A percentile compares a stretch with the other conserved stretches of the same genome.
These are phyloP conservation scores for Lentinula sp. DNA, from an alignment of 768 basidiomycete genomes.

Conservation along the genomic window DNA sequence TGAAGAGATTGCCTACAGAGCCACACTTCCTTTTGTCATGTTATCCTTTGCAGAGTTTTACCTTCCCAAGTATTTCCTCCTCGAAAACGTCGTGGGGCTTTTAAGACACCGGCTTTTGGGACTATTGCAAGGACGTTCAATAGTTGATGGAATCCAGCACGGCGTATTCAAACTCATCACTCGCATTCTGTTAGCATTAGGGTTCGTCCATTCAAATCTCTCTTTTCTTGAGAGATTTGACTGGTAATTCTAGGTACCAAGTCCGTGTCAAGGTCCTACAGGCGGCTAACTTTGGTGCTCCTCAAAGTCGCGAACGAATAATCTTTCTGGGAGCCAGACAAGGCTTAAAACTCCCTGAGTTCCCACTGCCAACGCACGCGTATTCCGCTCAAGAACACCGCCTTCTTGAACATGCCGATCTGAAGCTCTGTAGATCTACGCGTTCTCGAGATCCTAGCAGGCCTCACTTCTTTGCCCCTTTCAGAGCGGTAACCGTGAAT, in stretches of 20 bases:
- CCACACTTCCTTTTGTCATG: slow-evolving; percentile 64
- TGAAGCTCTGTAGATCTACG: slow-evolving; percentile 30
- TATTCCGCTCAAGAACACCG: slow-evolving; percentile 28
- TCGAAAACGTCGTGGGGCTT: slow-evolving; percentile 71
- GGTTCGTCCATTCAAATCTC: slow-evolving; percentile 32
- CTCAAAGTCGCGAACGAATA: slow-evolving; percentile 60
- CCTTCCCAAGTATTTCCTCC: slow-evolving; percentile 52
- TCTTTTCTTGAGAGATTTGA: not conserved
- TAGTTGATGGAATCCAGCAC: slow-evolving; percentile 35
- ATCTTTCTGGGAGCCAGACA: slow-evolving; percentile 65
- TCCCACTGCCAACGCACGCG: slow-evolving; percentile 59
- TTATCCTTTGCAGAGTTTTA: slow-evolving; percentile 64
- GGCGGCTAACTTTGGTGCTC: slow-evolving; percentile 66
- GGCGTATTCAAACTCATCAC: slow-evolving; percentile 66
- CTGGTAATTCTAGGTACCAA: slow-evolving; percentile 46
- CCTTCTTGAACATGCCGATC: slow-evolving; percentile 36
- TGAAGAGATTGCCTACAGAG: slow-evolving; percentile 26
- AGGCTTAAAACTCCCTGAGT: slow-evolving; percentile 50
- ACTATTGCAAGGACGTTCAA: slow-evolving; percentile 18
- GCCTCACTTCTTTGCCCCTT: slow-evolving; percentile 52
- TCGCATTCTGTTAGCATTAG: slow-evolving; percentile 53
- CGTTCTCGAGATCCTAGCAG: slow-evolving; percentile 31
- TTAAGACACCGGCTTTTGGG: slow-evolving; percentile 43
- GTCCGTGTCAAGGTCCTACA: slow-evolving; percentile 59
- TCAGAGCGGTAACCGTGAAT: slow-evolving; percentile 48